These are phyloP conservation scores for Spathaspora sp. DNA, from an alignment of 805 yeast species.

Conservation along the genomic window DNA sequence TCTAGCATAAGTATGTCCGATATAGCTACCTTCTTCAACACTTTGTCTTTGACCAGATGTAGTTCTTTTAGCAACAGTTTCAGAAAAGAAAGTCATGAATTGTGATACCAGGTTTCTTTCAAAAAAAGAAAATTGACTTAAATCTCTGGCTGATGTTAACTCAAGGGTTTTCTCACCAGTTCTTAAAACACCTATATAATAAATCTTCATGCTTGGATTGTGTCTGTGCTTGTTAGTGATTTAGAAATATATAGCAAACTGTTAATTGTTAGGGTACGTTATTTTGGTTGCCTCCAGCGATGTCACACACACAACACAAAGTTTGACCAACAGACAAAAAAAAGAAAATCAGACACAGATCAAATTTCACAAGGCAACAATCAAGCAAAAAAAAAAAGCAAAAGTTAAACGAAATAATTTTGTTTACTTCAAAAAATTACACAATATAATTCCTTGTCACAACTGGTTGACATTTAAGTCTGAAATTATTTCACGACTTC, in stretches of 20 bases:
- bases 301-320: not conserved
- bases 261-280: not conserved
- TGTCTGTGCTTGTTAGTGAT: not conserved
- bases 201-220: constrained; percentile 68
- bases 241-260: too few relatives aligned
- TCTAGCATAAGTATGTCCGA: constrained; percentile 89
- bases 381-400: too few relatives aligned
- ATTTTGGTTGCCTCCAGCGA: not conserved
- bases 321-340: not conserved
- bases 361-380: not conserved
- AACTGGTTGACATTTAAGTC: too few relatives aligned
- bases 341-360: not conserved
- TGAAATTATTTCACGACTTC: too few relatives aligned
- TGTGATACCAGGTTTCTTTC: constrained; percentile 80
- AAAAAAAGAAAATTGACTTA: constrained; percentile 83
- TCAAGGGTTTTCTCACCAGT: constrained; percentile 61
- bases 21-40: constrained; percentile 86
- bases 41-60: constrained; percentile 87
- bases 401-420: not conserved
- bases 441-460: not conserved
- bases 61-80: constrained; percentile 88
- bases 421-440: not conserved
- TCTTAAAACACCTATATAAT: constrained; percentile 83
- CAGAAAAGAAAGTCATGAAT: constrained; percentile 91
- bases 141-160: constrained; percentile 74